Conservation (phyloP, 805 yeast genomes). For the Lipomyces spencermartinsiae region DNA sequence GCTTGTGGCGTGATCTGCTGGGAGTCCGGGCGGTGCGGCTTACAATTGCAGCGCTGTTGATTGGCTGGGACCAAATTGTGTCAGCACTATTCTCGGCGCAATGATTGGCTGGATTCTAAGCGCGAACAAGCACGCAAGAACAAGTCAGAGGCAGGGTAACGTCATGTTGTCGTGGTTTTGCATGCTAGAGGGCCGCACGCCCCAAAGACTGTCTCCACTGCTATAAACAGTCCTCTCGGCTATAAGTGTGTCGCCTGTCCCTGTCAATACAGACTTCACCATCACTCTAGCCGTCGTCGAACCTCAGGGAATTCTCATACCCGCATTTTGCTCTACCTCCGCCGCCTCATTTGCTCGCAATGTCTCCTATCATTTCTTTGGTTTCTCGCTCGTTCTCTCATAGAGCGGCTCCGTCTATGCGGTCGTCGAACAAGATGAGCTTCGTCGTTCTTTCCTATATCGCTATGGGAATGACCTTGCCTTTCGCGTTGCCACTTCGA, state of each 20-base stretch:
- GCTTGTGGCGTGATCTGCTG: background rate
- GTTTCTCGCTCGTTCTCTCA: conserved; percentile 33
- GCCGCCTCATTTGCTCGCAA: conserved; percentile 15
- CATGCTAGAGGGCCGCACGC: too few species aligned
- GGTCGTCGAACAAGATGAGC: conserved; percentile 21
- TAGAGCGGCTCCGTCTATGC: conserved; percentile 21
- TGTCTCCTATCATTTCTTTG: conserved; percentile 20
- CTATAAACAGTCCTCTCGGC: background rate
- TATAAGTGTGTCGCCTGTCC: background rate
- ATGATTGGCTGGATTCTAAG: background rate
- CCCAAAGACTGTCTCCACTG: background rate
- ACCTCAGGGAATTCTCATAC: background rate
- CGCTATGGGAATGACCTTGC: conserved; percentile 36
- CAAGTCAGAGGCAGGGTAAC: background rate
- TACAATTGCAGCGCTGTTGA: background rate
- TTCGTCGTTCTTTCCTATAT: conserved; percentile 32
- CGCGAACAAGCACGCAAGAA: conserved; percentile 4
- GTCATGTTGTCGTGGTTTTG: too few species aligned
- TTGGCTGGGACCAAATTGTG: background rate
- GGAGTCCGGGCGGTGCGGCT: background rate
- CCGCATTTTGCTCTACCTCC: conserved; percentile 4
- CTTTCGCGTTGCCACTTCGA: conserved; percentile 32
- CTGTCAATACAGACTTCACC: background rate
- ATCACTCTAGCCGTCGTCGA: background rate
- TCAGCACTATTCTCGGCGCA: background rate